These are phyloP conservation scores for Termitomyces sp. DNA, from an alignment of 768 basidiomycete genomes.

Conservation along the genomic window DNA sequence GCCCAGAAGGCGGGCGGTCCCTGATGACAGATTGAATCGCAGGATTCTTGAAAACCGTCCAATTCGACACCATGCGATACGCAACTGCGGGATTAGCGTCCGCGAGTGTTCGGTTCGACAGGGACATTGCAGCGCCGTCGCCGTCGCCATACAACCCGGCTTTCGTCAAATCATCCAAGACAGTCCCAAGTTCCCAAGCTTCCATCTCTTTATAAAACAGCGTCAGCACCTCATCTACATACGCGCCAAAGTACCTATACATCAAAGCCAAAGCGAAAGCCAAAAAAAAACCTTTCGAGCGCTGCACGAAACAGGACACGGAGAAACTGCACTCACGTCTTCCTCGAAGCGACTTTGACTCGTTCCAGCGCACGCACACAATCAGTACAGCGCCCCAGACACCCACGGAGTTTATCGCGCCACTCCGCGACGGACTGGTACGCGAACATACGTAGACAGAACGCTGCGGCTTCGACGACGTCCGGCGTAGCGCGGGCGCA, in stretches of 20 bases:
- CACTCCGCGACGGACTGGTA: slow-evolving; percentile 66
- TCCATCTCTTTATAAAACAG: slow-evolving; percentile 62
- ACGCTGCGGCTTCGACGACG: slow-evolving; percentile 66
- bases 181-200: slow-evolving; percentile 54
- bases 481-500: slow-evolving; percentile 56
- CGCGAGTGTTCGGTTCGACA: slow-evolving; percentile 24
- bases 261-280: slow-evolving; percentile 1
- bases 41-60: slow-evolving; percentile 47
- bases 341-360: slow-evolving; percentile 57
- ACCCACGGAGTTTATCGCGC: slow-evolving; percentile 49
- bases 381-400: slow-evolving; percentile 56
- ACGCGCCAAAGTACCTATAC: slow-evolving; percentile 81
- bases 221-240: slow-evolving; percentile 39
- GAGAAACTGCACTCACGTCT: slow-evolving; percentile 52
- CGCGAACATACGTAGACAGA: slow-evolving; percentile 78
- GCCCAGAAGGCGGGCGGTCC: slow-evolving; percentile 26
- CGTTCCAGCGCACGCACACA: slow-evolving; percentile 67
- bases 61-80: slow-evolving; percentile 61
- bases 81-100: slow-evolving; percentile 43
- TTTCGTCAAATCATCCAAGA: slow-evolving; percentile 41
- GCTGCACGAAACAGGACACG: no score
- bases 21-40: slow-evolving; percentile 38
- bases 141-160: slow-evolving; percentile 19
- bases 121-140: no score
- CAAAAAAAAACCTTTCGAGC: no score